Base-by-base conservation (phyloP, 768 basidiomycete species). In the Pisolithus sp. region DNA sequence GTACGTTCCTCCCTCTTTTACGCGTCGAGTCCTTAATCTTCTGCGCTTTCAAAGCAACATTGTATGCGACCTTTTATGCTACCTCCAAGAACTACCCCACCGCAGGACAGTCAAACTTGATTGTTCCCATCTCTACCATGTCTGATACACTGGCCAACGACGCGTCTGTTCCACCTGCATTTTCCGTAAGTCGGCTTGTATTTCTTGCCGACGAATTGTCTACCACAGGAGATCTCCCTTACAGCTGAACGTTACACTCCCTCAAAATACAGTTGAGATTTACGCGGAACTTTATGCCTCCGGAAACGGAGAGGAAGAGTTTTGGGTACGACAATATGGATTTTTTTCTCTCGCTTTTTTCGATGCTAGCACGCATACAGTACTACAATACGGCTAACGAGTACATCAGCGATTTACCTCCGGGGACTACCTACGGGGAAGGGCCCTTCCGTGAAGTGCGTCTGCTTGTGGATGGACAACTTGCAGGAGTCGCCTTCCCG, bases 261-360 rank as follows among this genome's bases (percentile, higher is more conserved):
- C 89, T 18, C 76, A 67, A 55, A 89, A 89, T 52, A 74, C 86
- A 3, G 78, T 86, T 1, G 70, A 81, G 42, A 72, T 83, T 1
- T 85, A 77, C 54, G 85, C 82, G 7, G 86, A 90, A 63, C 68
- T 91, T 4, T 81, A 81, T 55, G 86, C 88, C 15, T 88, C 81
- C 2, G 82, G 83, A 1, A 83, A 81, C 51, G 74, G 73, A 12
- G 67, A 76, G 2, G 84, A 85, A 62, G 89, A 91, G 66, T 89
- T 89, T 61, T 91, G 89, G 88, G 86, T 86, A 56, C 46, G 73
- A 52, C 12, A 31, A 31, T 15, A 34, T 34, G 5, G 9, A 13
- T 37, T 13, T 51, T 23, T n/a, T 15, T 46, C 1, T 17, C 4
- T 36, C 15, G 4, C 26, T 38, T 38, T 36, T 23, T 17, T 7